Evolutionary conservation across 306 rosid genomes (phyloP), one percentile per base, ranked within the genome.

Genomic region (Malus fusca): DNA sequence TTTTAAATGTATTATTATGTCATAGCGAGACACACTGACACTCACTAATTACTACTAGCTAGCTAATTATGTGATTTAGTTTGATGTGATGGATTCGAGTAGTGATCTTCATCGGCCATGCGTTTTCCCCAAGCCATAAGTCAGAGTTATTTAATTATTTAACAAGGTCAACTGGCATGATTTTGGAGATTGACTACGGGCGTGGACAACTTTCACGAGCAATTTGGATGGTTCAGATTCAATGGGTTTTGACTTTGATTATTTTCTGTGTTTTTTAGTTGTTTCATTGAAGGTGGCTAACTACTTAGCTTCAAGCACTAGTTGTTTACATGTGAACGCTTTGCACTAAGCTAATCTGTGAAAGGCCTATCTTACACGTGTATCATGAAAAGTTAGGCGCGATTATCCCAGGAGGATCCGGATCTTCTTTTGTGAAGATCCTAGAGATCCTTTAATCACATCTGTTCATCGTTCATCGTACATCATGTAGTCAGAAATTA

Each of bases 81-180:
- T 78, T 77, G 88, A 86, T 79, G 88, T 80, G 87, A 87, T 83
- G 23, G 84, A 79, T 78, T 73, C 25, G 65, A 55, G 66, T 77
- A 71, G 83, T 81, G 85, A 53, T 28, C 30, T 46, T 72, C 71
- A 31, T 77, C 78, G 85, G 51, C 75, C 76, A 74, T 77, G 65
- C 61, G 70, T 68, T 40, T 72, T 66, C 85, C 85, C 77, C 23
- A 75, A 64, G 80, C 79, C 82, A 78, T 6, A 81, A 89, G 90
- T 91, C 91, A 88, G 84, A 52, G 42, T 66, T 53, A 62, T 79
- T 72, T 75, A 82, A 67, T 75, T 52, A 56, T 48, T 68, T 43
- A 12, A 66, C 3, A 81, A 81, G 14, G 90, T 91, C 92, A 87
- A 80, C 79, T 28, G 74, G 37, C 79, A 87, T 87, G 69, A 87